phyloP scores from a whole-genome alignment of 352 stramenopile genomes.

The Globisporangium recalcitrans region DNA sequence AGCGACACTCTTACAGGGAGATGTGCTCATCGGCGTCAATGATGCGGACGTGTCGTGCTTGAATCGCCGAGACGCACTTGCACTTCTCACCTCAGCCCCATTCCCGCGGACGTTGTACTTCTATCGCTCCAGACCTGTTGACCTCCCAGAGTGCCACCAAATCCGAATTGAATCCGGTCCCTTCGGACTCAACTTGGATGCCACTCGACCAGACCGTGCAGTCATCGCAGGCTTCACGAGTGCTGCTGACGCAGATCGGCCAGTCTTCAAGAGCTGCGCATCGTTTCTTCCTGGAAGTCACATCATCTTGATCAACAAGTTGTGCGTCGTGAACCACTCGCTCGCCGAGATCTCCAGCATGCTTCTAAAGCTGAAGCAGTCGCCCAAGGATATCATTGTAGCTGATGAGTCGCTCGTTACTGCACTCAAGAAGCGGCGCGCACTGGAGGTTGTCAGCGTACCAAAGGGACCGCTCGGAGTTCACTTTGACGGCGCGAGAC shows the following conservation, averaged over 20 bases:
- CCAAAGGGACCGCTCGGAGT: slow-evolving; percentile 38
- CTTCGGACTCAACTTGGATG: slow-evolving; percentile 51
- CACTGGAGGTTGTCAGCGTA: slow-evolving; percentile 19
- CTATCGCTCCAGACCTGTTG: slow-evolving; percentile 12
- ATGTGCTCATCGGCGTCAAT: slow-evolving; percentile 48
- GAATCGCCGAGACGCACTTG: slow-evolving; percentile 24
- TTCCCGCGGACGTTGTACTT: slow-evolving; percentile 38
- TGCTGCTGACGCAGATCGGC: slow-evolving; percentile 26
- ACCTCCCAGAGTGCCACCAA: slow-evolving; percentile 37
- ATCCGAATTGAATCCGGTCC: slow-evolving; percentile 35
- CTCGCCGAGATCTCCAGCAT: slow-evolving; percentile 36
- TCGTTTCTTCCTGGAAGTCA: slow-evolving; percentile 40
- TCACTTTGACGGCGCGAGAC: slow-evolving; percentile 35
- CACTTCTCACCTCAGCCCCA: slow-evolving; percentile 22
- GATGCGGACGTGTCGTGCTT: slow-evolving; percentile 32
- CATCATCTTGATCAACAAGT: slow-evolving; percentile 63
- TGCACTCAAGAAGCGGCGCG: slow-evolving; percentile 18
- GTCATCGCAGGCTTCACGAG: slow-evolving; percentile 44
- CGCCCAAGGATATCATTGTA: slow-evolving; percentile 37
- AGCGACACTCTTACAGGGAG: slow-evolving; percentile 20
- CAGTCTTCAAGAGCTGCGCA: slow-evolving; percentile 29
- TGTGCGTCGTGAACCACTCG: slow-evolving; percentile 44
- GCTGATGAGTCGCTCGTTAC: slow-evolving; percentile 31
- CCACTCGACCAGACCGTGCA: slow-evolving; percentile 21
- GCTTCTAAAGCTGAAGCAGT: slow-evolving; percentile 37